Base-by-base conservation (phyloP, 2,329 filamentous ascomycete genomes). In the Aureobasidium sp. region DNA sequence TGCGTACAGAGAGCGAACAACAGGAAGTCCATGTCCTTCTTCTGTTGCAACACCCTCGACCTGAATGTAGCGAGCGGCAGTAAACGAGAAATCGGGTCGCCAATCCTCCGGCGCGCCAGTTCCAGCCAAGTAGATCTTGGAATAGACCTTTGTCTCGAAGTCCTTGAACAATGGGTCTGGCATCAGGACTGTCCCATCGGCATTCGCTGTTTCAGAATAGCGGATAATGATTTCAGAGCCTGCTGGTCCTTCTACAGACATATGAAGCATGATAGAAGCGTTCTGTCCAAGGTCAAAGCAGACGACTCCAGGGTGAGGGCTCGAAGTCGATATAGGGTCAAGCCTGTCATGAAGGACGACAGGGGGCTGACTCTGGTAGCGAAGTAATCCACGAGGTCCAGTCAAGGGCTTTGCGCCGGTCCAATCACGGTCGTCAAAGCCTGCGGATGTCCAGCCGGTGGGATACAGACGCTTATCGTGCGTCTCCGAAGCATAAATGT, bases 11-110 rank as follows among this genome's bases (percentile, higher is more conserved):
- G 73, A 75, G 15, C 69, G 68, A 6, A 78, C 68, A 1, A 73
- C 66, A 1, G 75, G 74, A 6, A 77, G 65, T 5, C 63, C 65
- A 27, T 67, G 64, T 1, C 64, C 62, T 3, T 50, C 62, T 24
- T 70, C 66, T 4, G 72, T 64, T 0, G 73, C 69, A 1, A 69
- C 74, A 27, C 75, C 74, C 61, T 77, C 75, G 36, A 77, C 67
- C 56, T 77, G 75, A 34, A 77, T 75, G 55, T 77, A 77, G 0
- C 75, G 70, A 1, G 75, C 75, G 46, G 73, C 74, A 3, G 75
- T 78, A 65, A 77, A 77, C 65, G 71, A 75, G 62, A 77, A 77
- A 63, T 77, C 75, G 0, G 76, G 75, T 39, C 70, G 67, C 75
- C 75, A 77, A 6, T 64, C 66, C 59, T 77, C 74, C 20, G 57